Conservation (phyloP, 306 rosid species). For the Herpetospermum pedunculosum region DNA sequence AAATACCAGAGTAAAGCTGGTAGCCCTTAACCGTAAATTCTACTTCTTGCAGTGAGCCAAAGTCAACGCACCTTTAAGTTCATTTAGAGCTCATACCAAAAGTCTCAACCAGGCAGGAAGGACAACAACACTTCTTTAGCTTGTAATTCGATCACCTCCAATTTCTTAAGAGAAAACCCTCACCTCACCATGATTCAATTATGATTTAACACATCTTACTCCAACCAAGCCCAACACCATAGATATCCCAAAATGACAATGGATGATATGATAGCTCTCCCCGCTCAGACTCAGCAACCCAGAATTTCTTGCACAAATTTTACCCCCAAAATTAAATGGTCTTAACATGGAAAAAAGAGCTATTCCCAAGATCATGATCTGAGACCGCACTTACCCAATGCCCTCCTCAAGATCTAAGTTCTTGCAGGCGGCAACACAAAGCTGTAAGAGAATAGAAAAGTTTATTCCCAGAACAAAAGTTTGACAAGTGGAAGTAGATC, state of each 20-base stretch:
- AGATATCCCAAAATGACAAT: constrained; percentile 19
- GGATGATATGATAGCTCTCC: constrained; percentile 16
- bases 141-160: neutral
- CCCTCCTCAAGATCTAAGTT: constrained; percentile 81
- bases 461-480: constrained; percentile 65
- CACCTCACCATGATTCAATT: constrained; percentile 1
- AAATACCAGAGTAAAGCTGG: neutral
- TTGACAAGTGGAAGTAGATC: constrained; percentile 42
- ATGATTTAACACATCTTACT: constrained; percentile 11
- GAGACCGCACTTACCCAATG: constrained; percentile 61
- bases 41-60: neutral
- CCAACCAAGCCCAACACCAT: constrained; percentile 11
- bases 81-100: neutral
- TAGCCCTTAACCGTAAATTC: neutral
- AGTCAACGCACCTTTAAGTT: neutral
- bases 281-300: constrained; percentile 33
- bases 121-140: constrained; percentile 1
- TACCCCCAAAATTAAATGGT: constrained; percentile 33
- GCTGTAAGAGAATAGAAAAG: constrained; percentile 91
- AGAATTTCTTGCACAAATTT: constrained; percentile 28
- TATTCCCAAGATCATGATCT: constrained; percentile 45
- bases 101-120: neutral
- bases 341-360: constrained; percentile 27
- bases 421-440: constrained; percentile 55
- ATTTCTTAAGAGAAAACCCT: constrained; percentile 4